Evolutionary conservation across 208 protist genomes (phyloP), one percentile per base, ranked within the genome.

Genomic region (Leishmania turanica): DNA sequence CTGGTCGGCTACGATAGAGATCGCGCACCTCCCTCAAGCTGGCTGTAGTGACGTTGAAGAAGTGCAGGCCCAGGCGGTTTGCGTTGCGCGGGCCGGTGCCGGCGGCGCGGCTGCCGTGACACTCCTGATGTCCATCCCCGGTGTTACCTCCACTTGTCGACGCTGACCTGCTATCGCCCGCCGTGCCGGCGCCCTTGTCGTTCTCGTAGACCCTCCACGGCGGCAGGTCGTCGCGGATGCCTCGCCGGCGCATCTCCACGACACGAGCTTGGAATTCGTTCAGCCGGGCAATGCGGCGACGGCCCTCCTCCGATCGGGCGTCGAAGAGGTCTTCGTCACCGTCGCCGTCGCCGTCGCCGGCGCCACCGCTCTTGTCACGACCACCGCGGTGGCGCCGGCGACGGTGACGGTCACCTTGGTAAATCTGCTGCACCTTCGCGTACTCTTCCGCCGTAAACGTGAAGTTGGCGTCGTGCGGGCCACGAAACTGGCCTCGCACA

Each of bases 341-440:
- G 65, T 6, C 62, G 21, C 21, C 80, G 34, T 62, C 0, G 42
- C 69, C 31, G 51, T 27, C n/a, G 53, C 40, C 34, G 2, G 8
- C 69, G 72, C 47, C 8, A 31, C 45, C 37, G 3, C 31, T 34
- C 5, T 34, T 70, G 13, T 2, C 6, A 62, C 56, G 69, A 47
- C 40, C 66, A 49, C 31, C 5, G 27, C 71, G 73, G 37, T 45
- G 47, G 17, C 51, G 70, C 7, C 83, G 82, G 1, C 78, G 77
- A 1, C 76, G 72, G 15, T 31, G 45, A 45, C 47, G 81, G 37
- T 78, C 76, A 6, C 86, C 84, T 47, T 89, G 54, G 71, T 95
- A 95, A 8, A 84, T 81, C 0, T 79, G 77, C 77, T 89, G 82
- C 31, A 88, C 92, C 75, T 89, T 89, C 58, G 78, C 78, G 72